Evolutionary conservation across 2,329 filamentous ascomycete species (phyloP).

Genomic region (Zalaria obscura): DNA sequence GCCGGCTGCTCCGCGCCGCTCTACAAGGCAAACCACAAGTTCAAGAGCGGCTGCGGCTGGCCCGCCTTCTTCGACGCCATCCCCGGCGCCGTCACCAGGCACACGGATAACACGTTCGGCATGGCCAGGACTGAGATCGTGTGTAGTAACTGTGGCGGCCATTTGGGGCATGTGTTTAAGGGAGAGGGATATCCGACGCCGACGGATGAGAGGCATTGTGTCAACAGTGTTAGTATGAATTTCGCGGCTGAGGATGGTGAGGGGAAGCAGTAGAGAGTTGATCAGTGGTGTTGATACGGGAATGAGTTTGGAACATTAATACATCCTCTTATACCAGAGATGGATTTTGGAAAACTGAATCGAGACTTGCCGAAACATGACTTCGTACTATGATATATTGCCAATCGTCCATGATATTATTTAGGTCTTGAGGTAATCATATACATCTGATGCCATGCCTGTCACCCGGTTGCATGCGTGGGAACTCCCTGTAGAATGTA

Average conservation of each 20-base stretch:
- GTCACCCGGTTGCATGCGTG: no score
- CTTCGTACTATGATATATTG: no score
- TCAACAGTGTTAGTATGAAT: constrained; percentile 82
- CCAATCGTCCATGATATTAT: no score
- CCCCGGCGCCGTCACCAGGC: constrained; percentile 74
- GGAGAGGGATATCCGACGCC: constrained; percentile 72
- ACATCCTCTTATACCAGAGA: no score
- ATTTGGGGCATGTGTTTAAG: constrained; percentile 84
- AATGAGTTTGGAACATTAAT: no score
- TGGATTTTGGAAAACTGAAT: no score
- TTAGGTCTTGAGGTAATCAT: no score
- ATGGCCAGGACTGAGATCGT: constrained; percentile 88
- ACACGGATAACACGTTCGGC: constrained; percentile 62
- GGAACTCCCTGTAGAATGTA: no score
- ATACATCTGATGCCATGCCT: no score
- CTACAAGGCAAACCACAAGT: constrained; percentile 89
- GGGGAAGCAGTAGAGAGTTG: constrained; percentile 9
- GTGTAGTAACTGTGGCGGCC: constrained; percentile 86
- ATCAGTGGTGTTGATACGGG: no score
- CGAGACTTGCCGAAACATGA: no score
- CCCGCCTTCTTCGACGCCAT: constrained; percentile 95
- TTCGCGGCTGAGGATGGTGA: constrained; percentile 33
- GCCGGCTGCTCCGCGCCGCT: constrained; percentile 75
- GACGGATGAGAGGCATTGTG: constrained; percentile 92
- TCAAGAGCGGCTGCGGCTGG: constrained; percentile 94